Conservation (phyloP, 805 yeast species). For the Osmozyma mogii region DNA sequence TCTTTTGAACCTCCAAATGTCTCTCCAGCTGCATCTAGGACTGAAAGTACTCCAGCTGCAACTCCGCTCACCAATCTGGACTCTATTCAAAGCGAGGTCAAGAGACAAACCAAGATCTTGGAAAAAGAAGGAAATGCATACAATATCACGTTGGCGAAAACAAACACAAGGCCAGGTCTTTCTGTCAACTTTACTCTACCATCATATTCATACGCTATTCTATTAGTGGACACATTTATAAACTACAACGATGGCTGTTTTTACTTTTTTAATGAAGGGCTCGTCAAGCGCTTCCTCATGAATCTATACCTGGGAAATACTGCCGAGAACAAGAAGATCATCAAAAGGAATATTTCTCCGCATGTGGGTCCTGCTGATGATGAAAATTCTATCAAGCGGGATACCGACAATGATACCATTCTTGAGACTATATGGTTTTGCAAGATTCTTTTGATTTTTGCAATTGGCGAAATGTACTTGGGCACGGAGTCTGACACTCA, state of each 20-base stretch:
- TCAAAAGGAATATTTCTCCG: constrained; percentile 25
- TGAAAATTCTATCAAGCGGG: constrained; percentile 36
- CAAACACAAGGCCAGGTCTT: constrained; percentile 60
- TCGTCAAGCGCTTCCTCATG: constrained; percentile 59
- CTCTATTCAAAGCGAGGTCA: constrained; percentile 10
- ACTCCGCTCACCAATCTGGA: constrained; percentile 5
- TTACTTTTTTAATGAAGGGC: constrained; percentile 76
- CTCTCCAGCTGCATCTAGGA: too few relatives aligned
- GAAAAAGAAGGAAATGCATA: constrained; percentile 76
- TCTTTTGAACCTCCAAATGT: too few relatives aligned
- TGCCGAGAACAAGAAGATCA: constrained; percentile 29
- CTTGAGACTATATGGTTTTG: constrained; percentile 78
- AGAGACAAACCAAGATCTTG: constrained; percentile 47
- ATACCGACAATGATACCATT: constrained; percentile 46
- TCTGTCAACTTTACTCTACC: constrained; percentile 69
- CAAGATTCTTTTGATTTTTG: constrained; percentile 63
- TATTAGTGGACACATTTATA: constrained; percentile 66
- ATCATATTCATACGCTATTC: constrained; percentile 66
- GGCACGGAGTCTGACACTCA: constrained; percentile 66
- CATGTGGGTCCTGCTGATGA: constrained; percentile 21
- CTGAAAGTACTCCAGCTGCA: too few relatives aligned
- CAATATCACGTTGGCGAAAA: constrained; percentile 58
- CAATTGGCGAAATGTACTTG: constrained; percentile 75
- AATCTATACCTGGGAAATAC: constrained; percentile 50
- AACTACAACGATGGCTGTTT: constrained; percentile 80